These are phyloP conservation scores for Oenanthe javanica DNA, from an alignment of 140 eudicot genomes.

Conservation along the genomic window DNA sequence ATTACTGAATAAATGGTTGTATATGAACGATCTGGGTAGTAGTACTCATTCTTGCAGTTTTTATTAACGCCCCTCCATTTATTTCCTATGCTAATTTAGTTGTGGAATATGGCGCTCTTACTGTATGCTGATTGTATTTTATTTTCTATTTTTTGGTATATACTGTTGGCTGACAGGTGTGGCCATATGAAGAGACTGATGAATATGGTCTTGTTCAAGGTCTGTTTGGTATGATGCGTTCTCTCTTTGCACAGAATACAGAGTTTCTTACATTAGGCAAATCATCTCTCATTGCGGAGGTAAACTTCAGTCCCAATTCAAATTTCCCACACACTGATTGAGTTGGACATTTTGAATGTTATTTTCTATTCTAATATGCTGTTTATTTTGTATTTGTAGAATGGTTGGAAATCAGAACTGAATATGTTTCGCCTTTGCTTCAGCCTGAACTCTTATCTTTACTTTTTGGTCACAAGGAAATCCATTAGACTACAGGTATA, in stretches of 20 bases:
- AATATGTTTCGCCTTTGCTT: conserved; percentile 69
- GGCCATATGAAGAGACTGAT: conserved; percentile 97
- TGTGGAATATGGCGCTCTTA: not conserved
- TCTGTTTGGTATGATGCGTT: conserved; percentile 76
- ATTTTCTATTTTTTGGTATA: not conserved
- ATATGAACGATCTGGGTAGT: not conserved
- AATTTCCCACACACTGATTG: not conserved
- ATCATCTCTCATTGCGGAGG: conserved; percentile 32
- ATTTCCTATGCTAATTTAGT: not conserved
- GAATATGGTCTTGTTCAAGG: conserved; percentile 84
- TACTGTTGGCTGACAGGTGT: conserved; percentile 41
- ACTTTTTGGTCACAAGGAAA: conserved; percentile 76
- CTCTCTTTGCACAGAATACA: conserved; percentile 59
- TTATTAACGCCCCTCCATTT: not conserved
- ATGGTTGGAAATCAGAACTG: conserved; percentile 55
- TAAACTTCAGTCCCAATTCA: not conserved
- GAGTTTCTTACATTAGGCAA: conserved; percentile 39
- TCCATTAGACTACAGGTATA: conserved; percentile 69
- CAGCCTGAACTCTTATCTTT: conserved; percentile 87
- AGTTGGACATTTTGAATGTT: not conserved
- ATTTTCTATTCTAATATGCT: not conserved
- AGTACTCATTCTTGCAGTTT: not conserved
- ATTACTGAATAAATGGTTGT: not conserved
- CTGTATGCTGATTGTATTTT: not conserved
- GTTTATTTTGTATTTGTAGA: conserved; percentile 24